These are phyloP conservation scores for Solanum dulcamara DNA, from an alignment of 257 asterid species.

Conservation along the genomic window DNA sequence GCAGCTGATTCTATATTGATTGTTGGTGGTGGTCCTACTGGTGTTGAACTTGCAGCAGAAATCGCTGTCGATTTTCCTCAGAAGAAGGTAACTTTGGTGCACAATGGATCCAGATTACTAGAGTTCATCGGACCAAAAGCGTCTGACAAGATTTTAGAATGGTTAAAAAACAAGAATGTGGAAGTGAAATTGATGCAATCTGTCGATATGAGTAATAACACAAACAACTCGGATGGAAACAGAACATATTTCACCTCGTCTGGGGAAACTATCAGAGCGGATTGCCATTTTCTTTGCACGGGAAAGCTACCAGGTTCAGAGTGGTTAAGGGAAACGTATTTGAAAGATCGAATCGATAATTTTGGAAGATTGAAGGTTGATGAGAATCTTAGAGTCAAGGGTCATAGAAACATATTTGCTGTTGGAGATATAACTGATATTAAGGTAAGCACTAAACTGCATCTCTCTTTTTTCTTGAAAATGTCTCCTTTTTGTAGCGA, in stretches of 20 bases:
- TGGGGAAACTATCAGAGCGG: constrained; percentile 51
- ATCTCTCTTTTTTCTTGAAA: background rate
- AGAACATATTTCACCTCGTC: constrained; percentile 33
- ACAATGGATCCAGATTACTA: constrained; percentile 50
- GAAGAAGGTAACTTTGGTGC: constrained; percentile 48
- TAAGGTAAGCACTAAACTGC: constrained; percentile 25
- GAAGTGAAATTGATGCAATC: constrained; percentile 55
- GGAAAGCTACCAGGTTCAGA: constrained; percentile 59
- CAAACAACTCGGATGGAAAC: constrained; percentile 17
- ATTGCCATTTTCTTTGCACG: too few species aligned
- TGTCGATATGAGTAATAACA: constrained; percentile 24
- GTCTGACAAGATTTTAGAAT: constrained; percentile 45
- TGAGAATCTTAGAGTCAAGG: too few species aligned
- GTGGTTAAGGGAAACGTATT: constrained; percentile 47
- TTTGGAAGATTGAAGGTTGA: too few species aligned
- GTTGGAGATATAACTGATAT: constrained; percentile 72
- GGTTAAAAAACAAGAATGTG: constrained; percentile 55
- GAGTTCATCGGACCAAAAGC: constrained; percentile 83
- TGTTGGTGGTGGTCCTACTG: constrained; percentile 43
- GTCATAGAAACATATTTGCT: constrained; percentile 52
- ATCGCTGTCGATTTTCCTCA: constrained; percentile 57
- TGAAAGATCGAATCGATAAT: constrained; percentile 43
- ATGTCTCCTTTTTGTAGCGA: too few species aligned
- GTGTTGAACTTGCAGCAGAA: constrained; percentile 87
- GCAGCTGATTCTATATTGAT: constrained; percentile 55